A percentile compares a stretch with the other conserved stretches of the same genome.
phyloP scores from a whole-genome alignment of 169 alveolate species.

The Eimeria brunetti region DNA sequence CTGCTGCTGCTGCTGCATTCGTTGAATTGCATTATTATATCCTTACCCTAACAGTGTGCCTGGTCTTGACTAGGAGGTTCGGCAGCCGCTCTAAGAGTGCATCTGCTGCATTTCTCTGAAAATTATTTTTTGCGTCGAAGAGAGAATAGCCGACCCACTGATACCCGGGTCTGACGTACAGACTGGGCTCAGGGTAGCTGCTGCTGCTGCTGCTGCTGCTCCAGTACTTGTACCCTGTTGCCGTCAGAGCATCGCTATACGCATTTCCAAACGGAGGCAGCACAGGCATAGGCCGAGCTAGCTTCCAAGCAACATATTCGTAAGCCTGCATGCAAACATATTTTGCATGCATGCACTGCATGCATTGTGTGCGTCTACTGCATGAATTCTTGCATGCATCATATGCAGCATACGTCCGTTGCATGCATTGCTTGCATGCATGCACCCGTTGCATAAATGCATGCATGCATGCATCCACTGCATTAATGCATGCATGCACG shows the following conservation, averaged over 20 bases:
- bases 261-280: conserved; percentile 55
- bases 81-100: conserved; percentile 28
- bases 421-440: too few species aligned
- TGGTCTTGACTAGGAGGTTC: conserved; percentile 29
- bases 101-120: conserved; percentile 57
- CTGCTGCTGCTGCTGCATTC: too few species aligned
- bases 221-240: conserved; percentile 49
- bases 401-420: too few species aligned
- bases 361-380: too few species aligned
- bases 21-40: background rate
- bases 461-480: too few species aligned
- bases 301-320: conserved; percentile 55
- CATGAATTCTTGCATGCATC: too few species aligned
- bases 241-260: conserved; percentile 23
- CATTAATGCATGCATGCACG: too few species aligned
- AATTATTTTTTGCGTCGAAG: conserved; percentile 50
- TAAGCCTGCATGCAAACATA: conserved; percentile 22
- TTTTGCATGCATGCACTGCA: background rate
- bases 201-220: conserved; percentile 14
- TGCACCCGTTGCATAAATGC: too few species aligned
- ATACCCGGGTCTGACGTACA: conserved; percentile 13
- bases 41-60: conserved; percentile 59
- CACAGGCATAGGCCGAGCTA: conserved; percentile 63
- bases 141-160: conserved; percentile 69
- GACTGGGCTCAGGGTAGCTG: conserved; percentile 45